Percentiles rank a stretch among this genome's conserved stretches.
Conservation (phyloP, 805 yeast genomes). For the Sporopachydermia quercuum region DNA sequence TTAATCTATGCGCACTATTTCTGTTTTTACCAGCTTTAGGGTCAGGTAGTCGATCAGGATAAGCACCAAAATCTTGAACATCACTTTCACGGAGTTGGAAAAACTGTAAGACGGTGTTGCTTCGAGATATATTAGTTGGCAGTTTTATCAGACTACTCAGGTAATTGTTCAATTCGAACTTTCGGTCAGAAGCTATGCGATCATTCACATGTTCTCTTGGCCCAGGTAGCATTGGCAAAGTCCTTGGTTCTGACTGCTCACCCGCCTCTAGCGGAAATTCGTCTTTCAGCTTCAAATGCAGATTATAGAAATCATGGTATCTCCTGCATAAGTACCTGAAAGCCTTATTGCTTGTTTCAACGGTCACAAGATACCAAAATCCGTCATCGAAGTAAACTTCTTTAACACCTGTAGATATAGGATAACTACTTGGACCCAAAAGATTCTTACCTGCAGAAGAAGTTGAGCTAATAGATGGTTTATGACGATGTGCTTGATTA, state of each 20-base stretch:
- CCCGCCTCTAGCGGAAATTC: conserved; percentile 90
- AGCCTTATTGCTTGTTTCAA: conserved; percentile 53
- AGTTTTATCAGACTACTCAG: conserved; percentile 46
- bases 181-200: conserved; percentile 39
- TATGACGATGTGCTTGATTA: conserved; percentile 6
- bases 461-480: conserved; percentile 2
- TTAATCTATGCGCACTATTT: neutral
- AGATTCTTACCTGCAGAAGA: conserved; percentile 1
- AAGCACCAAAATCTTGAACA: conserved; percentile 24
- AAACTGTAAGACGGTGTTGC: conserved; percentile 50
- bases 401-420: conserved; percentile 61
- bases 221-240: conserved; percentile 90
- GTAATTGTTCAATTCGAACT: conserved; percentile 39
- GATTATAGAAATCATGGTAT: conserved; percentile 92
- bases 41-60: conserved; percentile 8
- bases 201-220: conserved; percentile 89
- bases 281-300: conserved; percentile 72
- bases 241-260: conserved; percentile 59
- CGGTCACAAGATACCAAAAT: conserved; percentile 73
- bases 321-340: conserved; percentile 64
- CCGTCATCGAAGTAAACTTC: conserved; percentile 71
- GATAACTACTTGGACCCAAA: conserved; percentile 13
- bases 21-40: neutral
- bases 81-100: conserved; percentile 60
- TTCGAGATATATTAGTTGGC: conserved; percentile 63